These are phyloP conservation scores for Alternaria conjuncta DNA, from an alignment of 2,329 filamentous ascomycete species.

Conservation along the genomic window DNA sequence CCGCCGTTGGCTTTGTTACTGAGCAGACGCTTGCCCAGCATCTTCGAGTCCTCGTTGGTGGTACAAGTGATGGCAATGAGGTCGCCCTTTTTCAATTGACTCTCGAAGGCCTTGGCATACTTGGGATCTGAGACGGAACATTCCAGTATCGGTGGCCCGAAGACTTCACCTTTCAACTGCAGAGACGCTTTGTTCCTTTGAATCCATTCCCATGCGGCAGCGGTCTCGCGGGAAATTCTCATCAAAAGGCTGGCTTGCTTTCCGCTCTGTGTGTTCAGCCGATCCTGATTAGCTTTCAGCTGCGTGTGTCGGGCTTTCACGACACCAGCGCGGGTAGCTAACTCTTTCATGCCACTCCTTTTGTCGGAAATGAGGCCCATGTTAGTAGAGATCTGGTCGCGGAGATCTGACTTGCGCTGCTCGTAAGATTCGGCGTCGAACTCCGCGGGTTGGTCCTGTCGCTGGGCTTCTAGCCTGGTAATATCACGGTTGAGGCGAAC, in stretches of 20 bases:
- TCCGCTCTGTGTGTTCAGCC: slow-evolving; percentile 46
- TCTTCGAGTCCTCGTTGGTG: slow-evolving; percentile 74
- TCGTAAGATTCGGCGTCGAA: slow-evolving; percentile 77
- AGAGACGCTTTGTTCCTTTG: slow-evolving; percentile 65
- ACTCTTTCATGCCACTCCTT: slow-evolving; percentile 46
- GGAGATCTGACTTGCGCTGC: slow-evolving; percentile 69
- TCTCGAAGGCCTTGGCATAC: slow-evolving; percentile 69
- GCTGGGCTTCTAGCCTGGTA: slow-evolving; percentile 66
- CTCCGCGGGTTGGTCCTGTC: slow-evolving; percentile 67
- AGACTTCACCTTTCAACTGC: slow-evolving; percentile 76
- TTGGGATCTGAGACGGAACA: slow-evolving; percentile 78
- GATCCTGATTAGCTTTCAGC: slow-evolving; percentile 15
- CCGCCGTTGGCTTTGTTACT: slow-evolving; percentile 39
- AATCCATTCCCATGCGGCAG: slow-evolving; percentile 81
- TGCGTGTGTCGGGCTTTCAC: slow-evolving; percentile 39
- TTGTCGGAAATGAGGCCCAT: slow-evolving; percentile 53
- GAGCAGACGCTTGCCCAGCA: slow-evolving; percentile 71
- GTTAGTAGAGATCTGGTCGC: slow-evolving; percentile 56
- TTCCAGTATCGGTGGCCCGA: slow-evolving; percentile 79
- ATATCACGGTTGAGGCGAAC: slow-evolving; percentile 58
- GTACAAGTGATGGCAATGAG: slow-evolving; percentile 75
- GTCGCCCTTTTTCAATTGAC: slow-evolving; percentile 60
- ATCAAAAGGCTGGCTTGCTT: slow-evolving; percentile 65
- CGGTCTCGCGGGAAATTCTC: slow-evolving; percentile 67
- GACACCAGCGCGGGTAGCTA: slow-evolving; percentile 11